Evolutionary conservation across 2,329 filamentous ascomycete species (phyloP).

Genomic region (Trichoderma sp.): DNA sequence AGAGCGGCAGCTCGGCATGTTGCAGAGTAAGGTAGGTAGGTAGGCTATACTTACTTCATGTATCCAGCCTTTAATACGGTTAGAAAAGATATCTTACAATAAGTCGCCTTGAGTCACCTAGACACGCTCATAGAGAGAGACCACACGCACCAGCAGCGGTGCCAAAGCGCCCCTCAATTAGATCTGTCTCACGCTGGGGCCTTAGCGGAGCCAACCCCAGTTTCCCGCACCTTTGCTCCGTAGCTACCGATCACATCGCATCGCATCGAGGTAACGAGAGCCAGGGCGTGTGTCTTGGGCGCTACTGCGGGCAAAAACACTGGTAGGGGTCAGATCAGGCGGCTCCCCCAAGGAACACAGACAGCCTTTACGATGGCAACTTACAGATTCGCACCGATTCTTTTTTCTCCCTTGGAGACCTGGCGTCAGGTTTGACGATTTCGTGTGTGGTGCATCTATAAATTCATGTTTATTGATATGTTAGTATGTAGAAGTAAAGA

Average conservation of each 20-base stretch:
- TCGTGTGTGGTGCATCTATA: neutral
- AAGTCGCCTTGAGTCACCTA: neutral
- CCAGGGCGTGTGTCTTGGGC: neutral
- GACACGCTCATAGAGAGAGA: neutral
- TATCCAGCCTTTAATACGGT: neutral
- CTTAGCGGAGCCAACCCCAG: slow-evolving; percentile 1
- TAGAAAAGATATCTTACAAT: neutral
- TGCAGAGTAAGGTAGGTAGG: neutral
- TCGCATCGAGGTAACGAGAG: neutral
- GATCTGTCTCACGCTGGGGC: neutral
- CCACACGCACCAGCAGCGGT: neutral
- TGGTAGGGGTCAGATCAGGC: neutral
- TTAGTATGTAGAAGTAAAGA: neutral
- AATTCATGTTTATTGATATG: neutral
- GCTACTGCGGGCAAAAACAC: neutral
- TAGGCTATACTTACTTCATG: neutral
- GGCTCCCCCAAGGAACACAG: neutral
- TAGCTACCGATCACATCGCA: neutral
- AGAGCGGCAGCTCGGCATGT: neutral
- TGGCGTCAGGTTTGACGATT: neutral
- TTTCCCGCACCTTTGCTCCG: slow-evolving; percentile 1
- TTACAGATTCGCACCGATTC: neutral
- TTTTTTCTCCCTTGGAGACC: neutral
- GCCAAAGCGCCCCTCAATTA: neutral
- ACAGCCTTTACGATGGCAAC: neutral